Evolutionary conservation across 805 yeast species (phyloP), one percentile per base, ranked within the genome.

Genomic region (Nakazawaea ambrosiae): DNA sequence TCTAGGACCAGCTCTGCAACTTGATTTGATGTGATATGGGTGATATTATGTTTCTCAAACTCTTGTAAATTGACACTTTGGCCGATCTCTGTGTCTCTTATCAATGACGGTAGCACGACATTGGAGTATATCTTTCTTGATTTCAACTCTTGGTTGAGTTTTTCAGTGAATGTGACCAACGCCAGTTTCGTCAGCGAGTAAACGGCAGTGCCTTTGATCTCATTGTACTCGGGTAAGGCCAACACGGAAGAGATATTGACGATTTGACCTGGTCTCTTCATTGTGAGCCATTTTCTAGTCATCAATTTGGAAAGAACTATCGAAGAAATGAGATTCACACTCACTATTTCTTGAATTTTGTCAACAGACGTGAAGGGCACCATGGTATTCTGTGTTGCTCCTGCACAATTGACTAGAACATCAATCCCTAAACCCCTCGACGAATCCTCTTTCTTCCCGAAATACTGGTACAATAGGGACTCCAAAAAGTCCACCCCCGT

Each of bases 101-200:
- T 65, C 22, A 83, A 58, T 0, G 90, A 90, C 0, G 95, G 92
- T 15, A 78, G 54, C 1, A 87, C 54, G 1, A 81, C 63, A 53
- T 83, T 83, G 30, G 80, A 80, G 27, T 85, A 55, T 2, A 86
- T 66, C 8, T 64, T 63, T 25, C 59, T 54, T 1, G 74, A 56
- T 11, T 67, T 68, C 42, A 81, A 50, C 46, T 86, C 96, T 1
- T 54, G 47, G 0, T 89, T 81, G 24, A 83, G 51, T 0, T 79
- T 54, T 31, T 63, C 57, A 0, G 87, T 71, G 47, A 85, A 75
- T 3, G 81, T 81, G 33, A 71, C 57, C 3, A 86, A 49, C 0
- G 87, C 95, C 0, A 81, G 78, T 50, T 86, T 86, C 37, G 81
- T 63, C 0, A 88, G 83, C 0, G 81, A 61, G 47, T 86, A 86